These are phyloP conservation scores for Vachellia pachyceras DNA, from an alignment of 306 rosid species.

Conservation along the genomic window DNA sequence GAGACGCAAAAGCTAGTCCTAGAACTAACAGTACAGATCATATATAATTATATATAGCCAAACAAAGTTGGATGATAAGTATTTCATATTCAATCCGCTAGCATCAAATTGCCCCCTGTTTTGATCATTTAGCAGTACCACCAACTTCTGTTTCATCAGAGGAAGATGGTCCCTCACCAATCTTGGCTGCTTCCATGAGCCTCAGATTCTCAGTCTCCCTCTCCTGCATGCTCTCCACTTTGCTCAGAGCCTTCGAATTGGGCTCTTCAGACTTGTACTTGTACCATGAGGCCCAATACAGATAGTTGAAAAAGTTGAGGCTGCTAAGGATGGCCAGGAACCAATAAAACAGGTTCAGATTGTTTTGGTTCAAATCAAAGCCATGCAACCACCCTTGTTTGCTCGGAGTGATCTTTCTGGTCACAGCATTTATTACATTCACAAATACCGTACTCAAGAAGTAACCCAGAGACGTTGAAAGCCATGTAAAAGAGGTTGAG, in stretches of 20 bases:
- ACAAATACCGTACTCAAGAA: constrained; percentile 74
- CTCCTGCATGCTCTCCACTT: constrained; percentile 16
- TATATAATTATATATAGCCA: constrained; percentile 28
- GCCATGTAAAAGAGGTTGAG: constrained; percentile 74
- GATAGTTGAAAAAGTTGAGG: constrained; percentile 71
- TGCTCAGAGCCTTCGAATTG: constrained; percentile 29
- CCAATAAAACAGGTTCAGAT: constrained; percentile 77
- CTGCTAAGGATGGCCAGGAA: constrained; percentile 83
- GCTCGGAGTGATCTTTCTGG: constrained; percentile 61
- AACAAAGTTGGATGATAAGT: constrained; percentile 28
- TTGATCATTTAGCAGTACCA: constrained; percentile 2
- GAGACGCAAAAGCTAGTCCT: constrained; percentile 12
- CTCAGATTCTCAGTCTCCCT: constrained; percentile 25
- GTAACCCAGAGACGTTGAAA: constrained; percentile 76
- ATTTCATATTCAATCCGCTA: constrained; percentile 32
- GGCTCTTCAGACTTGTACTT: constrained; percentile 73
- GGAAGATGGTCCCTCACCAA: constrained; percentile 53
- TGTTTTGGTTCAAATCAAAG: constrained; percentile 54
- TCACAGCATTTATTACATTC: constrained; percentile 60
- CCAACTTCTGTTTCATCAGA: constrained; percentile 40
- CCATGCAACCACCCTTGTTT: constrained; percentile 80
- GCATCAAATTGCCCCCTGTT: constrained; percentile 27
- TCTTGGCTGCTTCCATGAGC: constrained; percentile 43
- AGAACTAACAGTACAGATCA: constrained; percentile 33
- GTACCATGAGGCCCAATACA: constrained; percentile 80